Conservation (phyloP, 176 grass and related monocot species). For the Lolium rigidum region DNA sequence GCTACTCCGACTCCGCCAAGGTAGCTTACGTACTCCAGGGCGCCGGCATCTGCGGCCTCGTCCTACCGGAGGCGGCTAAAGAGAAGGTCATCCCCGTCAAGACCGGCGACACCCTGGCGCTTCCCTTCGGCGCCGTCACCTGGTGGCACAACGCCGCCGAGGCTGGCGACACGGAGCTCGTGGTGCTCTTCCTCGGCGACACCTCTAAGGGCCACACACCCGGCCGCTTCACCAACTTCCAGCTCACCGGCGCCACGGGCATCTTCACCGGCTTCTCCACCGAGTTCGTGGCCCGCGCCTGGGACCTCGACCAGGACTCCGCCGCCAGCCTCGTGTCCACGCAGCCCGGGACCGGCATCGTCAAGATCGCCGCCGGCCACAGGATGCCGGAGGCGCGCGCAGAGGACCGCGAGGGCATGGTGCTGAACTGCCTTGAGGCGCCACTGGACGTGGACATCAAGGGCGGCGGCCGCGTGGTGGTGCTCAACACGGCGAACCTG, state of each 20-base stretch:
- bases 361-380: conserved; percentile 40
- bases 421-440: conserved; percentile 1
- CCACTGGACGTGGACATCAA: not conserved
- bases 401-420: conserved; percentile 44
- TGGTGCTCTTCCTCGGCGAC: conserved; percentile 78
- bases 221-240: conserved; percentile 52
- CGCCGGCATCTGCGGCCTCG: too few species aligned
- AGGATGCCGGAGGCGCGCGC: conserved; percentile 47
- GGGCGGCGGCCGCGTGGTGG: too few species aligned
- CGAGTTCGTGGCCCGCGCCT: too few species aligned
- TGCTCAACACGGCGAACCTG: too few species aligned
- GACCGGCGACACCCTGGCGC: conserved; percentile 14
- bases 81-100: too few species aligned
- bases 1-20: too few species aligned
- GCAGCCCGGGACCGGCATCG: too few species aligned
- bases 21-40: too few species aligned
- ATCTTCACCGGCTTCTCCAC: conserved; percentile 60
- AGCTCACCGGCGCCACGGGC: conserved; percentile 48
- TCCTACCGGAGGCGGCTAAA: too few species aligned
- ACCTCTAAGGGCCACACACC: conserved; percentile 50
- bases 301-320: too few species aligned
- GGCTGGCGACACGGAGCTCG: conserved; percentile 34
- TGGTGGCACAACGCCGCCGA: conserved; percentile 68
- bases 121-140: conserved; percentile 70
- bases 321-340: too few species aligned